Conservation (phyloP, 2,329 filamentous ascomycete species). For the Ophiostoma angusticollis region DNA sequence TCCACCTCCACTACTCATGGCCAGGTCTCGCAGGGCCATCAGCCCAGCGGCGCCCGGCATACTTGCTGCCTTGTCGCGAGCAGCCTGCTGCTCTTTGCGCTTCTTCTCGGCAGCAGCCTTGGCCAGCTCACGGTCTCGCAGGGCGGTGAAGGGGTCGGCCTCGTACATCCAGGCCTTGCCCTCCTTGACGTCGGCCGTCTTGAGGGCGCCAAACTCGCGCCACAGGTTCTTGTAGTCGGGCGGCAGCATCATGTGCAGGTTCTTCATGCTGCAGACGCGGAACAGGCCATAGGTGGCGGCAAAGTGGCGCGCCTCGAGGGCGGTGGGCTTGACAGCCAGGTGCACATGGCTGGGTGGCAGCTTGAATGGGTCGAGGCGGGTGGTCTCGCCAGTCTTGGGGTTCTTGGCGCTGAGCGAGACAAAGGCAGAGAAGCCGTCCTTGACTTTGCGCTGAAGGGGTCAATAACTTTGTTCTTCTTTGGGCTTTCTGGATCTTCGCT, state of each 20-base stretch:
- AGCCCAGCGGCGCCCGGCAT: conserved; percentile 46
- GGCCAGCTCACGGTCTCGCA: conserved; percentile 67
- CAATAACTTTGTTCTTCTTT: no score
- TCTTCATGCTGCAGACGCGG: conserved; percentile 87
- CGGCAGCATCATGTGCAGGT: conserved; percentile 86
- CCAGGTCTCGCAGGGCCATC: conserved; percentile 33
- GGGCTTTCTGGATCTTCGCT: no score
- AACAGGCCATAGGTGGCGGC: conserved; percentile 87
- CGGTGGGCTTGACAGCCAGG: conserved; percentile 60
- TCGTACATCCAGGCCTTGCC: conserved; percentile 88
- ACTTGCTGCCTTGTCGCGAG: conserved; percentile 54
- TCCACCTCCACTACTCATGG: conserved; percentile 19
- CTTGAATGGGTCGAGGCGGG: conserved; percentile 66
- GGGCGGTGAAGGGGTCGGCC: conserved; percentile 78
- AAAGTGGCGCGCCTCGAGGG: conserved; percentile 85
- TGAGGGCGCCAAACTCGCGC: conserved; percentile 80
- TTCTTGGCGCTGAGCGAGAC: conserved; percentile 68
- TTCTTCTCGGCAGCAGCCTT: conserved; percentile 68
- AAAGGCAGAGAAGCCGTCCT: conserved; percentile 64
- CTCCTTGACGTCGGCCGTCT: conserved; percentile 65
- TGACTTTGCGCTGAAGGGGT: conserved; percentile 51
- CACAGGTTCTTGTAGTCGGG: conserved; percentile 81
- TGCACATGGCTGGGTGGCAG: conserved; percentile 66
- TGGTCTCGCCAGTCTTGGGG: conserved; percentile 68
- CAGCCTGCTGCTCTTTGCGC: conserved; percentile 54